phyloP scores from a whole-genome alignment of 2,329 filamentous ascomycete species.

The Alternaria sp. region DNA sequence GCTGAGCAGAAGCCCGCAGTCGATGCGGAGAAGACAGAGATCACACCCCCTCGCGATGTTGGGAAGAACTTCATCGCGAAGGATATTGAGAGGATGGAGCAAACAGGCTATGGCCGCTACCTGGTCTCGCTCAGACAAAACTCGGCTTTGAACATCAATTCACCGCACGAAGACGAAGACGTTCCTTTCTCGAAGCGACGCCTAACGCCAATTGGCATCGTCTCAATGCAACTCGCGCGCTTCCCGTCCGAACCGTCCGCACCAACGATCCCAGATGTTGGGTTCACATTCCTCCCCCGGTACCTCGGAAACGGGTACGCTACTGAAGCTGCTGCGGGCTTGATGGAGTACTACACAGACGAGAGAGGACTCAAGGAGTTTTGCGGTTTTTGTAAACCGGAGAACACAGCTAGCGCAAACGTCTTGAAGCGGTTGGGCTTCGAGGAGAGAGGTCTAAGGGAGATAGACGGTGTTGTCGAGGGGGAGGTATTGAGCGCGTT shows the following conservation, averaged over 20 bases:
- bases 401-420: conserved; percentile 25
- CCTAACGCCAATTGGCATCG: conserved; percentile 16
- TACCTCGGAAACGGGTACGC: conserved; percentile 29
- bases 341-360: conserved; percentile 15
- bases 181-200: background rate
- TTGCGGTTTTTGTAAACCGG: conserved; percentile 20
- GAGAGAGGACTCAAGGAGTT: conserved; percentile 14
- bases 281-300: conserved; percentile 18
- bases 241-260: conserved; percentile 22
- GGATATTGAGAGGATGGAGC: conserved; percentile 13
- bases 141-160: background rate
- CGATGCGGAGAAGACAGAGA: conserved; percentile 12
- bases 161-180: background rate
- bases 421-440: conserved; percentile 29
- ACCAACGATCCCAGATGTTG: conserved; percentile 28
- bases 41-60: background rate
- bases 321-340: conserved; percentile 20
- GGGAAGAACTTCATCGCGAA: conserved; percentile 18
- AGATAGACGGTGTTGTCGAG: background rate
- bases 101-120: conserved; percentile 38
- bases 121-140: conserved; percentile 29
- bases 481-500: background rate
- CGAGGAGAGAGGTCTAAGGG: conserved; percentile 16
- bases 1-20: background rate
- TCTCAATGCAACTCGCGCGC: conserved; percentile 32